phyloP scores from a whole-genome alignment of 192 early-diverging fungal genomes.

The Anaeromyces robustus region DNA sequence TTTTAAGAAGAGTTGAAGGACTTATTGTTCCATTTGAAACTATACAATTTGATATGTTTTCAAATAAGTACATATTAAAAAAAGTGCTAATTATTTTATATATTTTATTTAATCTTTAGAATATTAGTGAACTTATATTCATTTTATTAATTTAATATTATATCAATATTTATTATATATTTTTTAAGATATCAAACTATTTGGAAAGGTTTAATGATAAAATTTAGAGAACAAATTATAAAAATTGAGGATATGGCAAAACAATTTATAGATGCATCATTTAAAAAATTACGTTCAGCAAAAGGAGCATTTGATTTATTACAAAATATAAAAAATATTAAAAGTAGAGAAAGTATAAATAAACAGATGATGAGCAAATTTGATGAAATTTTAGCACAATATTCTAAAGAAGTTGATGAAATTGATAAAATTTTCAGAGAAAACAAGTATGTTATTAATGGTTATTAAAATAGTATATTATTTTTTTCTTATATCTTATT shows the following conservation, averaged over 20 bases:
- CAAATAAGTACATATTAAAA: conserved; percentile 22
- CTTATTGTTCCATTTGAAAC: conserved; percentile 40
- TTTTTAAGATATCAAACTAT: conserved; percentile 23
- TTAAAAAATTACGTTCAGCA: conserved; percentile 44
- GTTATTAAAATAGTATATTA: conserved; percentile 6
- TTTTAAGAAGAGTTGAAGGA: conserved; percentile 46
- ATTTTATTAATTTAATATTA: too few relatives aligned
- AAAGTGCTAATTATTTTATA: too few relatives aligned
- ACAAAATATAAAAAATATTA: conserved; percentile 52
- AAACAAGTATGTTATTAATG: conserved; percentile 17
- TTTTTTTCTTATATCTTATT: not conserved
- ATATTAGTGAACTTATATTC: too few relatives aligned
- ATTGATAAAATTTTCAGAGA: conserved; percentile 44
- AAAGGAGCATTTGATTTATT: conserved; percentile 46
- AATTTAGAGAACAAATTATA: conserved; percentile 47
- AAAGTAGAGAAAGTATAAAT: conserved; percentile 36
- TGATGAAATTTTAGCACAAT: conserved; percentile 48
- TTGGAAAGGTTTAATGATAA: conserved; percentile 39
- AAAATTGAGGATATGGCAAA: conserved; percentile 54
- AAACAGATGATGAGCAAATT: conserved; percentile 49
- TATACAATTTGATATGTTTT: conserved; percentile 40
- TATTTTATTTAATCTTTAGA: too few relatives aligned
- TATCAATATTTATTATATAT: too few relatives aligned
- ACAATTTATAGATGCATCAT: conserved; percentile 47
- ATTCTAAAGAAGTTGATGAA: conserved; percentile 40